phyloP scores from a whole-genome alignment of 2,329 filamentous ascomycete species.

The Sporothrix luriei region DNA sequence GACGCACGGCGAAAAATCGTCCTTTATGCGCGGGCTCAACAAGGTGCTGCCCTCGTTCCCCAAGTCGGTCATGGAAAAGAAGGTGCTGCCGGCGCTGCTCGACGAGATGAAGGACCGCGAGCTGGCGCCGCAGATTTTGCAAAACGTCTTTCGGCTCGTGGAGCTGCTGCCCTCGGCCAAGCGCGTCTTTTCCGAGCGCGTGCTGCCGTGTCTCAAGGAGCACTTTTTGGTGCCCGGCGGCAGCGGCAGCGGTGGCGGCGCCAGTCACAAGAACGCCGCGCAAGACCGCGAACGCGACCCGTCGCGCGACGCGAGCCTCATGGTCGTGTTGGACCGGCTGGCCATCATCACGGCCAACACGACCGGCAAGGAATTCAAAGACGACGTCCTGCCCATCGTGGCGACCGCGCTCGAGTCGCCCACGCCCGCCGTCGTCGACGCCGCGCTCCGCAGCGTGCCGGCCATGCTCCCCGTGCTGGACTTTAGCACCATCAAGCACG shows the following conservation, averaged over 20 bases:
- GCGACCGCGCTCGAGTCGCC: slow-evolving; percentile 81
- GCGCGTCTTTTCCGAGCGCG: slow-evolving; percentile 78
- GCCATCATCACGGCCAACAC: slow-evolving; percentile 75
- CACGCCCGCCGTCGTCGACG: slow-evolving; percentile 86
- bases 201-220: slow-evolving; percentile 81
- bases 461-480: slow-evolving; percentile 85
- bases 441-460: slow-evolving; percentile 75
- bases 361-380: slow-evolving; percentile 90
- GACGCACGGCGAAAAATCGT: slow-evolving; percentile 83
- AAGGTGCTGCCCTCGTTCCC: slow-evolving; percentile 91
- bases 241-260: neutral
- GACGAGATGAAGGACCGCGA: slow-evolving; percentile 95
- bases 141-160: slow-evolving; percentile 90
- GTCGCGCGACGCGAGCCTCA: slow-evolving; percentile 82
- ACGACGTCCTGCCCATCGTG: slow-evolving; percentile 87
- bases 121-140: slow-evolving; percentile 78
- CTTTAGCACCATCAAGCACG: slow-evolving; percentile 95
- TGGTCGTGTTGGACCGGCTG: slow-evolving; percentile 87
- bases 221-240: slow-evolving; percentile 64
- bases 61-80: slow-evolving; percentile 90
- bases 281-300: slow-evolving; percentile 83
- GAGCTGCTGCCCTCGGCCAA: slow-evolving; percentile 74
- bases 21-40: slow-evolving; percentile 85
- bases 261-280: slow-evolving; percentile 50
- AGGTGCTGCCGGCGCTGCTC: slow-evolving; percentile 82